Conservation (phyloP, 1,284 basidiomycete species). For the Mycena citricolor region DNA sequence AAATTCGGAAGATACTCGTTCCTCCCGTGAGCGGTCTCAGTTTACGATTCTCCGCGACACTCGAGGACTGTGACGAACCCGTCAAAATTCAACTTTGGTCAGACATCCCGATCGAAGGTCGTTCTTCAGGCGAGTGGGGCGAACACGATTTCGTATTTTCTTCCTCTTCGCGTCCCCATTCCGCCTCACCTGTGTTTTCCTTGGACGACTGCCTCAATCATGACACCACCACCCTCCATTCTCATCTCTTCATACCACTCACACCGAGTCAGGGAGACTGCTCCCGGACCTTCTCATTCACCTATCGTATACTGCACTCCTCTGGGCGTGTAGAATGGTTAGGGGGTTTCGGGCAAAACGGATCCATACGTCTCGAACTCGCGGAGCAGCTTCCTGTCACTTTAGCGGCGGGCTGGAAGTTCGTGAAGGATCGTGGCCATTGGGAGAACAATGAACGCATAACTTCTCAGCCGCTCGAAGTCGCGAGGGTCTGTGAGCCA, state of each 20-base stretch:
- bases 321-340: conserved; percentile 44
- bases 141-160: conserved; percentile 36
- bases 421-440: no score
- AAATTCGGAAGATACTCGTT: no score
- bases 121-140: conserved; percentile 36
- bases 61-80: conserved; percentile 34
- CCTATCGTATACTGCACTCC: conserved; percentile 45
- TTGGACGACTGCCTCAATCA: not conserved
- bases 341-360: conserved; percentile 42
- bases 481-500: no score
- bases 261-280: conserved; percentile 20
- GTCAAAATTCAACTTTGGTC: conserved; percentile 49
- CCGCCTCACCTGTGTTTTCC: conserved; percentile 12
- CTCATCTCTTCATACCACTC: conserved; percentile 21
- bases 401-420: conserved; percentile 32
- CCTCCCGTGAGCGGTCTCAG: no score
- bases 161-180: conserved; percentile 14
- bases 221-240: conserved; percentile 1
- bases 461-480: no score
- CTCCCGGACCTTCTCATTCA: conserved; percentile 35
- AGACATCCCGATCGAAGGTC: conserved; percentile 34
- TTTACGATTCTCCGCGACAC: no score
- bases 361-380: conserved; percentile 33
- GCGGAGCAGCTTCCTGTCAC: conserved; percentile 27
- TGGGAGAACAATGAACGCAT: no score